Conservation (phyloP, 352 stramenopile species). For the Globisporangium alternatum region DNA sequence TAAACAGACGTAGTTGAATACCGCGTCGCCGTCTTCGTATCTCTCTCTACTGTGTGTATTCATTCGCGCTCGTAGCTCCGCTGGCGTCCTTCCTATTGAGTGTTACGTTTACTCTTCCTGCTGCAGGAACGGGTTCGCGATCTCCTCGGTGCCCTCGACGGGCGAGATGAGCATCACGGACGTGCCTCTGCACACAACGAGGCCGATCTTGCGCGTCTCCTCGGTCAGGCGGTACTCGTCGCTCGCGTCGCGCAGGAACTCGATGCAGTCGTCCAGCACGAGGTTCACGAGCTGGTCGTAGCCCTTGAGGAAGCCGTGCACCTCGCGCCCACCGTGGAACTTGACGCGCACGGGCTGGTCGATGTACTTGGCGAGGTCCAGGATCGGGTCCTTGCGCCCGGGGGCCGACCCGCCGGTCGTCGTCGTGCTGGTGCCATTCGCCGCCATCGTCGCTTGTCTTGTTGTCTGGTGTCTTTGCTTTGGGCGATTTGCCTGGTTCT, state of each 20-base stretch:
- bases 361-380: constrained; percentile 95
- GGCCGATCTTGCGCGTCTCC: constrained; percentile 90
- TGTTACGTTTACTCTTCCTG: constrained; percentile 57
- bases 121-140: constrained; percentile 90
- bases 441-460: constrained; percentile 40
- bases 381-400: constrained; percentile 80
- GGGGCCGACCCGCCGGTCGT: constrained; percentile 20
- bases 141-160: constrained; percentile 90
- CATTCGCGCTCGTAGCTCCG: background rate
- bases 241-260: constrained; percentile 92
- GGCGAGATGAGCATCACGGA: constrained; percentile 91
- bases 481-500: constrained; percentile 5
- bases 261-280: constrained; percentile 95
- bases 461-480: background rate
- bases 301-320: constrained; percentile 91
- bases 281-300: constrained; percentile 98
- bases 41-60: background rate
- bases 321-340: constrained; percentile 92
- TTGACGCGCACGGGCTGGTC: constrained; percentile 94
- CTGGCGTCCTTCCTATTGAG: background rate
- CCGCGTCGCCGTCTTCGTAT: background rate
- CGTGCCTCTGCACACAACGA: constrained; percentile 93
- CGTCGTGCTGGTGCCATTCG: constrained; percentile 36
- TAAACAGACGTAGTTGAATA: too few relatives aligned
- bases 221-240: constrained; percentile 89